Evolutionary conservation across 306 rosid genomes (phyloP), one percentile per base, ranked within the genome.

Genomic region (Vachellia pachyceras): DNA sequence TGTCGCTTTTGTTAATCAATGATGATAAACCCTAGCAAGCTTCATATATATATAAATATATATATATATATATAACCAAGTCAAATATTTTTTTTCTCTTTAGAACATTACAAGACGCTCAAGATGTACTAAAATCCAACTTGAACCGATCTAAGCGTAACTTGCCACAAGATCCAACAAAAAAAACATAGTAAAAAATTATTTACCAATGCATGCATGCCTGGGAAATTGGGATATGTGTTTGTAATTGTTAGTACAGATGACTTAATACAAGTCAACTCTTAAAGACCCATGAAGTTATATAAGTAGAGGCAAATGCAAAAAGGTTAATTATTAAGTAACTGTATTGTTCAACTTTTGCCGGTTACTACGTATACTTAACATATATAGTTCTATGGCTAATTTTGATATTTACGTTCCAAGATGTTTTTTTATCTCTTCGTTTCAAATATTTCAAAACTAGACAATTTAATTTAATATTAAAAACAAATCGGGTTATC

Each of bases 121-220:
- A 83, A 72, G 42, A 83, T 81, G 65, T 81, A 77, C 82, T 86
- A 86, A 78, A 75, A 18, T 84, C 87, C 90, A 86, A 86, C 29
- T 37, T 84, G 87, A 86, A 64, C 17, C 63, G 73, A 78, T 85
- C 76, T 84, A 73, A 63, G 71, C 73, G 71, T 47, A 77, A 84
- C 5, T 80, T 18, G 87, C 87, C 90, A 86, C 72, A 47, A 78
- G 79, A 84, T 84, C 85, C 33, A 81, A 85, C 90, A 29, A 86
- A 83, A 86, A 83, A 78, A 68, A 52, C 55, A 2, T 14, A 69
- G 37, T 0, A 29, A 66, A 54, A 3, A 63, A 73, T 78, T 74
- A 80, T 84, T 78, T 81, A 73, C 85, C 15, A 36, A 50, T 7
- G 54, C 50, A 63, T 86, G 81, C 87, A 82, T 83, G 22, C 75